These are phyloP conservation scores for Cyclotella atomus DNA, from an alignment of 108 stramenopile species.

Conservation along the genomic window DNA sequence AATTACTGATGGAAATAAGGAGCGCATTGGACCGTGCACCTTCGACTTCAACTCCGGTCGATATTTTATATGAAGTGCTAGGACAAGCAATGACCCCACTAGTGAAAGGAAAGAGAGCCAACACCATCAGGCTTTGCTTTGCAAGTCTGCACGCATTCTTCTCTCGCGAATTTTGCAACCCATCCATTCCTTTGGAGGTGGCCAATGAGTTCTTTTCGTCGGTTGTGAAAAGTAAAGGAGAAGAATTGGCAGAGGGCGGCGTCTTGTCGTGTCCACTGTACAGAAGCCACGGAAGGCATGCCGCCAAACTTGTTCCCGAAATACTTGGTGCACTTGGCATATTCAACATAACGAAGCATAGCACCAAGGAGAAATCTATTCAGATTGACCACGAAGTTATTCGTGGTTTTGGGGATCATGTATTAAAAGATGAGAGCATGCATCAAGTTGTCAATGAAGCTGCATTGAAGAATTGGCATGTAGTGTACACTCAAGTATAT, in stretches of 20 bases:
- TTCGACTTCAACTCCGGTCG: constrained; percentile 30
- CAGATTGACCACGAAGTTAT: constrained; percentile 72
- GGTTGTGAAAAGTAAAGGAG: constrained; percentile 49
- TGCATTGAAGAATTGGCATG: constrained; percentile 70
- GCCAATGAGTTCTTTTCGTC: constrained; percentile 65
- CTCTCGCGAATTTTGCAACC: constrained; percentile 54
- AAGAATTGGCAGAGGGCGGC: constrained; percentile 44
- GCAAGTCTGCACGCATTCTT: constrained; percentile 72
- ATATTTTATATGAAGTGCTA: constrained; percentile 78
- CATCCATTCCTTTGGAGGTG: constrained; percentile 60
- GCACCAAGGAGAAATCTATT: constrained; percentile 51
- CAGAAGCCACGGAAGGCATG: constrained; percentile 66
- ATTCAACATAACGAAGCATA: constrained; percentile 52
- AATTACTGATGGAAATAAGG: constrained; percentile 56
- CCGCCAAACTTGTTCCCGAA: constrained; percentile 72
- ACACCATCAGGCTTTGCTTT: constrained; percentile 75
- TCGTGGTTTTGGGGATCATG: constrained; percentile 61
- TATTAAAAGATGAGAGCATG: constrained; percentile 53
- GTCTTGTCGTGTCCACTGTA: constrained; percentile 41
- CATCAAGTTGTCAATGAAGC: constrained; percentile 51
- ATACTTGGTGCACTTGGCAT: constrained; percentile 74
- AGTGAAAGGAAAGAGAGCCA: constrained; percentile 70
- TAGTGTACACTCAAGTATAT: constrained; percentile 64
- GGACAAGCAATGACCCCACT: constrained; percentile 70
- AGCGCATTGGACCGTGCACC: constrained; percentile 4